Conservation (phyloP, 768 basidiomycete species). For the Leccinum obscurum region DNA sequence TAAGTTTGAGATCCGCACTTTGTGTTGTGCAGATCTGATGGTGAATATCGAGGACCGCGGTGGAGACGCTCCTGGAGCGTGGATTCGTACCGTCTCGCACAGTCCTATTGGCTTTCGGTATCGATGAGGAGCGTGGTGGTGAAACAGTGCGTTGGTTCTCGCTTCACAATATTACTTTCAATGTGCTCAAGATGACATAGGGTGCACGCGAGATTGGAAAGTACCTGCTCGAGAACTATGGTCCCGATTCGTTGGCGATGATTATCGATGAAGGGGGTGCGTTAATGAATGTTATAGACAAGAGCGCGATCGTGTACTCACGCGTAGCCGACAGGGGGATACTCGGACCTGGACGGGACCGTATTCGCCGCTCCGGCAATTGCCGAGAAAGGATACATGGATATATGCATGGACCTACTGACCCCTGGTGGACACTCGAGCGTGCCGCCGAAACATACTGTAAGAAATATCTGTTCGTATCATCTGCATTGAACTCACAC, state of each 20-base stretch:
- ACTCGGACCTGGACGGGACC: conserved; percentile 16
- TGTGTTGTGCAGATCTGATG: too few relatives aligned
- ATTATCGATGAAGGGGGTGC: conserved; percentile 60
- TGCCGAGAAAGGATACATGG: conserved; percentile 45
- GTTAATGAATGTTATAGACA: neutral
- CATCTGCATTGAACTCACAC: neutral
- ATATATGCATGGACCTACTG: conserved; percentile 41
- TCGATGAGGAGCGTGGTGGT: conserved; percentile 47
- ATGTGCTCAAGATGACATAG: conserved; percentile 22
- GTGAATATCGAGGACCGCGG: too few relatives aligned
- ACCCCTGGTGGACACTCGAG: conserved; percentile 58
- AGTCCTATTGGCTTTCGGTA: conserved; percentile 40
- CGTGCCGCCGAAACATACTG: conserved; percentile 55
- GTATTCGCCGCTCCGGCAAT: conserved; percentile 33
- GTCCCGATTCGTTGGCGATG: conserved; percentile 47
- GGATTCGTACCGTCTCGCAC: conserved; percentile 32
- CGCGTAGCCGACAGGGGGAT: conserved; percentile 26
- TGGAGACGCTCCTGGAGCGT: conserved; percentile 21
- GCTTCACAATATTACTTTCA: neutral
- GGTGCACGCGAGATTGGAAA: conserved; percentile 43
- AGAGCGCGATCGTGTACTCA: neutral
- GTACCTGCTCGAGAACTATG: conserved; percentile 44
- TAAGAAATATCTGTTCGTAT: conserved; percentile 17
- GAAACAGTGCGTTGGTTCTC: conserved; percentile 31
- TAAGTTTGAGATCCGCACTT: too few relatives aligned